Conservation (phyloP, 805 yeast genomes). For the Peterozyma xylosa region DNA sequence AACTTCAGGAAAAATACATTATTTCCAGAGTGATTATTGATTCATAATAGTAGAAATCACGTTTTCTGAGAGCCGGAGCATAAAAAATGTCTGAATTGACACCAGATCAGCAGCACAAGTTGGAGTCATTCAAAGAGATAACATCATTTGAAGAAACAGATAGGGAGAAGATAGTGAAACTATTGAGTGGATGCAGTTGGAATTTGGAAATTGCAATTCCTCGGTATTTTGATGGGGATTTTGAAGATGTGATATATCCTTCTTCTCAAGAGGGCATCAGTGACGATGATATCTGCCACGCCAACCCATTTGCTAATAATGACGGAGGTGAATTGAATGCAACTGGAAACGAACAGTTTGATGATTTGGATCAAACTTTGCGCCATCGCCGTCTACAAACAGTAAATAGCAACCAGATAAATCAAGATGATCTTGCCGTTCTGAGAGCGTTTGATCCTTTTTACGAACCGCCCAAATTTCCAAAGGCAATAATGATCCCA, state of each 20-base stretch:
- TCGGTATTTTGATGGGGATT: conserved; percentile 51
- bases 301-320: neutral
- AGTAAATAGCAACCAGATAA: conserved; percentile 1
- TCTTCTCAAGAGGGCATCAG: neutral
- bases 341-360: neutral
- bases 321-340: neutral
- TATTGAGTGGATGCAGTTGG: conserved; percentile 49
- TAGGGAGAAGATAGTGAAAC: conserved; percentile 33
- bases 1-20: too few species aligned
- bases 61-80: too few species aligned
- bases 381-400: conserved; percentile 10
- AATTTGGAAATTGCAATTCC: conserved; percentile 55
- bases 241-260: conserved; percentile 17
- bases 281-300: neutral
- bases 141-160: conserved; percentile 42
- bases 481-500: conserved; percentile 25
- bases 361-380: conserved; percentile 4
- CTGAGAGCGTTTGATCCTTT: conserved; percentile 11
- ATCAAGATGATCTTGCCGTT: neutral
- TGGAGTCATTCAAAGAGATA: conserved; percentile 43
- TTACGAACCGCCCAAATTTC: conserved; percentile 23
- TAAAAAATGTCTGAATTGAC: conserved; percentile 16
- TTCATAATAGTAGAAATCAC: too few species aligned
- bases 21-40: too few species aligned
- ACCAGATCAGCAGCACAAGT: conserved; percentile 30